These are phyloP conservation scores for Pseudocercospora musae DNA, from an alignment of 2,329 filamentous ascomycete species.

Conservation along the genomic window DNA sequence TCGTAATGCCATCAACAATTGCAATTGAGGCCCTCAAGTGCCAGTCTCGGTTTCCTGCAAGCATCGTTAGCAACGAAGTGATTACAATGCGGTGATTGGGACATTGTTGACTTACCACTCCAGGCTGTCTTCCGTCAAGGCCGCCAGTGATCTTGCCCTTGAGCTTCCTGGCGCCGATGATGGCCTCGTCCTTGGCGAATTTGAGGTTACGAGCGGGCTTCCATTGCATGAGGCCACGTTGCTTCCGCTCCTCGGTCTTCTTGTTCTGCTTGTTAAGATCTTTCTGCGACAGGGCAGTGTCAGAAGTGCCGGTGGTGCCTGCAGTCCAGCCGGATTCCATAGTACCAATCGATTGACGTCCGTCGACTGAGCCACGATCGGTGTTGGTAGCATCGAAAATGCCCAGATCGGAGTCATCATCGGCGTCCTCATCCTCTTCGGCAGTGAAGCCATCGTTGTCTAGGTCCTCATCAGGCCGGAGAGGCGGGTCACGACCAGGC, in stretches of 20 bases:
- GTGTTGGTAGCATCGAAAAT: slow-evolving; percentile 53
- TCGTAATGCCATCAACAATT: not conserved
- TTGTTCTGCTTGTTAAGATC: slow-evolving; percentile 66
- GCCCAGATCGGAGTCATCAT: slow-evolving; percentile 49
- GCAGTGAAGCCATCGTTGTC: slow-evolving; percentile 45
- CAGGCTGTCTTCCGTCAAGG: slow-evolving; percentile 77
- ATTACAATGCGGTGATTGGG: not conserved
- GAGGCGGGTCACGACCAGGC: slow-evolving; percentile 51
- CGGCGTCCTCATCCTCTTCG: slow-evolving; percentile 32
- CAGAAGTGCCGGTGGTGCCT: slow-evolving; percentile 30
- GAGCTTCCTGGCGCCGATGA: slow-evolving; percentile 71
- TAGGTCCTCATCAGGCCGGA: slow-evolving; percentile 46
- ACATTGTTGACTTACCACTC: slow-evolving; percentile 55
- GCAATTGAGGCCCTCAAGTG: not conserved
- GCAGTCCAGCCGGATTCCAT: slow-evolving; percentile 35
- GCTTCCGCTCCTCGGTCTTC: slow-evolving; percentile 73
- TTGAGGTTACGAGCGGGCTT: slow-evolving; percentile 78
- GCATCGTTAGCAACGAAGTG: slow-evolving; percentile 10
- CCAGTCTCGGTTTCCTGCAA: slow-evolving; percentile 25
- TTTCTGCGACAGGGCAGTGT: slow-evolving; percentile 40
- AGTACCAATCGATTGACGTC: slow-evolving; percentile 27
- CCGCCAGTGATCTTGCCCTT: slow-evolving; percentile 69
- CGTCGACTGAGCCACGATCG: slow-evolving; percentile 25
- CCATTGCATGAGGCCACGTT: slow-evolving; percentile 93
- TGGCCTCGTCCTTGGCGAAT: slow-evolving; percentile 85